Conservation (phyloP, 1,139 yeast species). For the Lipomyces yarrowii region DNA sequence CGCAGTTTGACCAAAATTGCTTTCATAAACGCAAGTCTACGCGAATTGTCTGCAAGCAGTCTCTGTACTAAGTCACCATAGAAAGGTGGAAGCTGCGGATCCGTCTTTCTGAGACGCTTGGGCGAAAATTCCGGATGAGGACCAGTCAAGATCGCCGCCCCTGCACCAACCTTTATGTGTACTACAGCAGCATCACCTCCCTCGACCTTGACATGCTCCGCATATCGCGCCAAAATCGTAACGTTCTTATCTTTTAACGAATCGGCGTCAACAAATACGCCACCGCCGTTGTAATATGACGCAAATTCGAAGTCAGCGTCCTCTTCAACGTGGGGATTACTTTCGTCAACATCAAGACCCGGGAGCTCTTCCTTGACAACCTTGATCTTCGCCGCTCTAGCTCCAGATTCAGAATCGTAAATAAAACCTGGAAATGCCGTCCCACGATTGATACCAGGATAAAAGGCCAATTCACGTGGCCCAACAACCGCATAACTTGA, state of each 20-base stretch:
- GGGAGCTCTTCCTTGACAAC: conserved; percentile 44
- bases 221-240: conserved; percentile 70
- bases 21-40: conserved; percentile 59
- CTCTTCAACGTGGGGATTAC: conserved; percentile 38
- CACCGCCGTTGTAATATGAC: conserved; percentile 83
- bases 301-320: conserved; percentile 39
- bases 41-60: conserved; percentile 50
- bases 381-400: conserved; percentile 57
- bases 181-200: conserved; percentile 65
- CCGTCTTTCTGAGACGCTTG: conserved; percentile 26
- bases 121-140: conserved; percentile 79
- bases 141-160: conserved; percentile 78
- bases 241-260: conserved; percentile 52
- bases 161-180: conserved; percentile 67
- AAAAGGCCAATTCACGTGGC: conserved; percentile 74
- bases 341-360: conserved; percentile 24
- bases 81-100: conserved; percentile 33
- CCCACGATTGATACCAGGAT: conserved; percentile 82
- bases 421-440: conserved; percentile 78
- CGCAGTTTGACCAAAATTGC: conserved; percentile 63
- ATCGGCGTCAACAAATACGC: conserved; percentile 76
- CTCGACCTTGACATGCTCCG: conserved; percentile 51
- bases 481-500: conserved; percentile 79
- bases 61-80: conserved; percentile 46
- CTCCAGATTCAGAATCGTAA: conserved; percentile 76